These are phyloP conservation scores for Camellia granthamiana DNA, from an alignment of 148 eudicot species.

Conservation along the genomic window DNA sequence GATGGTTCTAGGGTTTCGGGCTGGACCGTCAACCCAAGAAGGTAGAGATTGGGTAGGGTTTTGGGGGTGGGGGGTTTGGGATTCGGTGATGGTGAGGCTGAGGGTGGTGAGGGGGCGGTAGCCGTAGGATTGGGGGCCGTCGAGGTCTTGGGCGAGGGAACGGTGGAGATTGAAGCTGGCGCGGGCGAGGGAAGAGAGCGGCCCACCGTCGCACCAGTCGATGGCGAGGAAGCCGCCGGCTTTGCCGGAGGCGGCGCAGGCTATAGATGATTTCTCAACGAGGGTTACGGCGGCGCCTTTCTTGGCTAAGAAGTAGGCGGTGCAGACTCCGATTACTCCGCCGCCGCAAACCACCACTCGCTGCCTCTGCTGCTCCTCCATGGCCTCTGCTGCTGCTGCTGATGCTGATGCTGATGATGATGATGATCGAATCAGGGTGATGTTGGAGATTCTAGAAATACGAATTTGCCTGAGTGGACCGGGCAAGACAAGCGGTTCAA, in stretches of 20 bases:
- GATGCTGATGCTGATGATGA: neutral
- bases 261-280: slow-evolving; percentile 68
- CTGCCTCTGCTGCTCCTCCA: slow-evolving; percentile 20
- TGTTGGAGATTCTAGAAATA: neutral
- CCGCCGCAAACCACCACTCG: slow-evolving; percentile 84
- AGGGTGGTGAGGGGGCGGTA: slow-evolving; percentile 67
- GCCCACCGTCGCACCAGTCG: slow-evolving; percentile 80
- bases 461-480: neutral
- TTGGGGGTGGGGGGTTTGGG: neutral
- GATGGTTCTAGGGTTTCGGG: slow-evolving; percentile 34
- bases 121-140: slow-evolving; percentile 66
- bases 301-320: slow-evolving; percentile 74
- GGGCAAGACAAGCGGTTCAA: neutral
- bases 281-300: slow-evolving; percentile 67
- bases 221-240: slow-evolving; percentile 86
- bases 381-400: neutral
- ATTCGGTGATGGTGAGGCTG: slow-evolving; percentile 52
- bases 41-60: slow-evolving; percentile 30
- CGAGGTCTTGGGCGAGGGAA: slow-evolving; percentile 53
- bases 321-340: slow-evolving; percentile 89
- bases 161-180: slow-evolving; percentile 73
- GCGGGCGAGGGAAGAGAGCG: slow-evolving; percentile 66
- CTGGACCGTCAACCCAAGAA: slow-evolving; percentile 72
- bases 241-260: slow-evolving; percentile 91
- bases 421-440: slow-evolving; percentile 10